Evolutionary conservation across 805 yeast genomes (phyloP).

Genomic region (Sugiyamaella americana): DNA sequence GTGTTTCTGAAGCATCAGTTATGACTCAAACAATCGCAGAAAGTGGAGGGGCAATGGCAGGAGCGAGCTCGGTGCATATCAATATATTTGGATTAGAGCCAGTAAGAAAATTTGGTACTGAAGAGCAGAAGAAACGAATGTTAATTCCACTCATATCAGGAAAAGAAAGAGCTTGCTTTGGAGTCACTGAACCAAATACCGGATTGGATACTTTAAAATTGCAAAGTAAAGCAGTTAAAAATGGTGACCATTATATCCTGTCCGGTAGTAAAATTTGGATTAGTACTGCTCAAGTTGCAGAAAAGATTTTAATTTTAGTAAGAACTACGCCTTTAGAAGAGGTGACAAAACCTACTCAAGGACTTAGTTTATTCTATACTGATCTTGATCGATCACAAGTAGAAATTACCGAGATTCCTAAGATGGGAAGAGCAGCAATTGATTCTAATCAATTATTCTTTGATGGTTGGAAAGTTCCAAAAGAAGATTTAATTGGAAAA

Average conservation of each 20-base stretch:
- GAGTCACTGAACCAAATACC: conserved; percentile 8
- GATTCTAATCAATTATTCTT: conserved; percentile 17
- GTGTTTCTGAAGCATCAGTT: conserved; percentile 8
- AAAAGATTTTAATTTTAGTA: conserved; percentile 7
- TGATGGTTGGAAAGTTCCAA: conserved; percentile 37
- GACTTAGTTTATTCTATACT: conserved; percentile 10
- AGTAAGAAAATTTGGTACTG: conserved; percentile 9
- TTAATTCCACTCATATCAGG: conserved; percentile 5
- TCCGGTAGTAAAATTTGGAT: conserved; percentile 8
- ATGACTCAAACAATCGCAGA: conserved; percentile 9
- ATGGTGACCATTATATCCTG: conserved; percentile 5
- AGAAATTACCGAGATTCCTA: conserved; percentile 9
- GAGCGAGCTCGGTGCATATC: conserved; percentile 11
- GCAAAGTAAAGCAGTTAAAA: conserved; percentile 2
- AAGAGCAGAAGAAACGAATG: conserved; percentile 7
- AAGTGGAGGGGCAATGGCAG: conserved; percentile 10
- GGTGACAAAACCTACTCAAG: conserved; percentile 6
- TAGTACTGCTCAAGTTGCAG: conserved; percentile 10
- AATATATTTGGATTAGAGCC: conserved; percentile 11
- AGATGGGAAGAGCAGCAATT: conserved; percentile 10
- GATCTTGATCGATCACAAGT: conserved; percentile 10
- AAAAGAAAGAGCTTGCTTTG: conserved; percentile 7
- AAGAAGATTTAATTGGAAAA: conserved; percentile 36
- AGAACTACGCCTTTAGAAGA: conserved; percentile 8
- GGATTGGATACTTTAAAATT: conserved; percentile 7